phyloP scores from a whole-genome alignment of 768 basidiomycete genomes.

The Trametes meyenii region DNA sequence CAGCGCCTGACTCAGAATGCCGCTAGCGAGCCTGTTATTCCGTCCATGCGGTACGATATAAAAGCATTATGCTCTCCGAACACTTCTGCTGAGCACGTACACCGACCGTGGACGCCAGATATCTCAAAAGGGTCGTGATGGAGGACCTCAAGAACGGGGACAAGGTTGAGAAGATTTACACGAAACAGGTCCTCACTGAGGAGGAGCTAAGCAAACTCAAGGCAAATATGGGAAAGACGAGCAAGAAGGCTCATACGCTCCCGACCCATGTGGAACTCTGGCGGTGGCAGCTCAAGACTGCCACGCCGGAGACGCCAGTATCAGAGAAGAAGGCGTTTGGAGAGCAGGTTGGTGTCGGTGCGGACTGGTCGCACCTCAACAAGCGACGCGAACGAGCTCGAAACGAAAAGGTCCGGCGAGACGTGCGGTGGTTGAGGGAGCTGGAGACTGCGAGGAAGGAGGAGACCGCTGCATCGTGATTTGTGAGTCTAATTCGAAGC shows the following conservation, averaged over 20 bases:
- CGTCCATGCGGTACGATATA: slow-evolving; percentile 51
- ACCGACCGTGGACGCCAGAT: slow-evolving; percentile 41
- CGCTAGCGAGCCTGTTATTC: slow-evolving; percentile 46
- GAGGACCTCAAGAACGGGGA: slow-evolving; percentile 45
- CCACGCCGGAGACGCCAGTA: not conserved
- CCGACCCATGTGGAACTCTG: slow-evolving; percentile 41
- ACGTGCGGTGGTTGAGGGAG: slow-evolving; percentile 43
- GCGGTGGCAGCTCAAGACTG: slow-evolving; percentile 40
- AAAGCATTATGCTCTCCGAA: not conserved
- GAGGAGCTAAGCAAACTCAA: slow-evolving; percentile 31
- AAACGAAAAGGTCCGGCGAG: slow-evolving; percentile 46
- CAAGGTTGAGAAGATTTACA: slow-evolving; percentile 47
- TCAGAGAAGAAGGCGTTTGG: slow-evolving; percentile 32
- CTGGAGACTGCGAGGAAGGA: slow-evolving; percentile 33
- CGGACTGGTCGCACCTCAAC: slow-evolving; percentile 61
- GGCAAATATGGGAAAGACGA: slow-evolving; percentile 28
- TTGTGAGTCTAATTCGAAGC: not conserved
- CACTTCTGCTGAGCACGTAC: not conserved
- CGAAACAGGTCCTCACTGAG: slow-evolving; percentile 34
- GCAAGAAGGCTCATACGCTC: slow-evolving; percentile 25
- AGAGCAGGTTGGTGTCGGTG: slow-evolving; percentile 47
- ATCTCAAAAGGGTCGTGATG: slow-evolving; percentile 56
- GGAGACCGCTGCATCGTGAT: slow-evolving; percentile 2
- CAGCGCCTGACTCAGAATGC: slow-evolving; percentile 19
- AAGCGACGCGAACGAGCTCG: slow-evolving; percentile 53